Evolutionary conservation across 805 yeast species (phyloP), one percentile per base, ranked within the genome.

Genomic region (Lipomyces oligophaga): DNA sequence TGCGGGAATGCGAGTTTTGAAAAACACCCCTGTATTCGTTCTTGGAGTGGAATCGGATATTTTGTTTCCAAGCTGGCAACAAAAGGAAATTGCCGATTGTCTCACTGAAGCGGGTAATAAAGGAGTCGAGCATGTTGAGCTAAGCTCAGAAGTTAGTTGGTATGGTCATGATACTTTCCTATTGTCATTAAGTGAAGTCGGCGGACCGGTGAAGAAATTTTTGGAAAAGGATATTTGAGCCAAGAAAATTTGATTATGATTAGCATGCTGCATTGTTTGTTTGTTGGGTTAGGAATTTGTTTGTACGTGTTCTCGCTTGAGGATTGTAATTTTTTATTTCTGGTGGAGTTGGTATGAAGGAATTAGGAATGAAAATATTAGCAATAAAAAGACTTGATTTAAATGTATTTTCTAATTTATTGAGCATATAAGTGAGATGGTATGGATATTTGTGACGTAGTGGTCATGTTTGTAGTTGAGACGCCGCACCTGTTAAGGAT

Each of bases 11-110:
- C 59, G 62, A 25, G 76, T 77, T 22, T 69, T 89, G 46, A 72
- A 82, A 1, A 72, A 80, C 54, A 78, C 80, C 49, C 80, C 83
- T 27, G 73, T 85, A 3, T 70, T 89, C 45, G 85, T 89, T 3
- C 75, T 89, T 42, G 97, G 97, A 8, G 96, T 88, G n/a, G 93
- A 85, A 61, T 82, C 93, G 1, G 97, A 89, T 63, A 84, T 85
- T 33, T 72, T 89, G 41, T 89, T 89, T 71, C 97, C 97, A 1
- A 85, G 82, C 30, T 86, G 96, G 95, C 97, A 89, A 68, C 97
- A 89, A 66, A 67, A 80, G 46, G 96, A 89, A 62, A 80, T 86
- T 46, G 80, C 79, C 24, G 76, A 78, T 13, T 77, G 79, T 30
- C 71, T 89, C 38, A 67, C 63, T 41, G 63, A 67, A 34, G 47